Conservation (phyloP, 148 eudicot genomes). For the Spergularia bocconei region DNA sequence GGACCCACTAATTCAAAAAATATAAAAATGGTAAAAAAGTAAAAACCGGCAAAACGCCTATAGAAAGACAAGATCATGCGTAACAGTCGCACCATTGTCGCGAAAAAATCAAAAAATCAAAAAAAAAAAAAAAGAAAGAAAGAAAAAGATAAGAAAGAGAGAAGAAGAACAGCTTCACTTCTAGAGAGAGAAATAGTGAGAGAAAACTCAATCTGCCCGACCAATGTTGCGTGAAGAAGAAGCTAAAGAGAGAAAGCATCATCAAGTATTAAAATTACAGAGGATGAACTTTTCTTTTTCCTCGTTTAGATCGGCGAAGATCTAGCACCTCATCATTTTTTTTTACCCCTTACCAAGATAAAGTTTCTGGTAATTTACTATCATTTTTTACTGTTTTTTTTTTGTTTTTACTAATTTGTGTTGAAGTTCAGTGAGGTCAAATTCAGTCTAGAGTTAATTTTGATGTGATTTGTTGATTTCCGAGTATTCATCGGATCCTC, state of each 20-base stretch:
- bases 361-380: background rate
- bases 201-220: background rate
- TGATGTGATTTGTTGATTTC: background rate
- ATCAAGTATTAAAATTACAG: background rate
- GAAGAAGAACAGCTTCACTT: background rate
- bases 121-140: background rate
- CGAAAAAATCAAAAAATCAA: background rate
- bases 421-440: background rate
- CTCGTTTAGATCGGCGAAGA: conserved; percentile 26
- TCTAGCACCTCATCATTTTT: conserved; percentile 8
- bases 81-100: background rate
- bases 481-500: no score
- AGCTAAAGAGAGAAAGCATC: background rate
- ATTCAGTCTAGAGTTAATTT: background rate
- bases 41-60: background rate
- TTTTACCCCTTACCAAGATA: background rate
- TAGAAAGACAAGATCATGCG: conserved; percentile 11
- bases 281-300: background rate
- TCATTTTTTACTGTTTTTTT: background rate
- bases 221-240: background rate
- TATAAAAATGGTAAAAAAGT: background rate
- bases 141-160: conserved; percentile 14
- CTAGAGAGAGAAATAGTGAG: conserved; percentile 19
- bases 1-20: background rate
- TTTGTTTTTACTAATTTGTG: no score